phyloP scores from a whole-genome alignment of 2,329 filamentous ascomycete species.

The Graphilbum fragrans region DNA sequence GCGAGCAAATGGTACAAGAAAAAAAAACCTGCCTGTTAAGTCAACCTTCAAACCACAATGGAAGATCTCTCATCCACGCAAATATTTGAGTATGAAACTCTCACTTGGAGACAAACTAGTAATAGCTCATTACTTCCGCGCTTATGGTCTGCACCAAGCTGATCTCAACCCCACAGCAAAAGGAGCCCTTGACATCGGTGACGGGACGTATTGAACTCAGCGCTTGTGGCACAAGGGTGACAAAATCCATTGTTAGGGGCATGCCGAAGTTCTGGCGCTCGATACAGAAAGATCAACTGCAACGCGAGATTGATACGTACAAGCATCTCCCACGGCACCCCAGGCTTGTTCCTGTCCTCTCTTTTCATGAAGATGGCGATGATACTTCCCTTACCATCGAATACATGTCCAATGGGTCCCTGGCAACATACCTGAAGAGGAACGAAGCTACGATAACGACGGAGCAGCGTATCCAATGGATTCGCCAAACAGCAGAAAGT shows the following conservation, averaged over 20 bases:
- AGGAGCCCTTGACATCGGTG: neutral
- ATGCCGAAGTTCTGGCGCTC: neutral
- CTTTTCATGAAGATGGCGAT: neutral
- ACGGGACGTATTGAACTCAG: neutral
- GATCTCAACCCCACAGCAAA: neutral
- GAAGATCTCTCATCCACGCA: neutral
- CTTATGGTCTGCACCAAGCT: neutral
- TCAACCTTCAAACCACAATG: too few relatives aligned
- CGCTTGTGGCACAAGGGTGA: neutral
- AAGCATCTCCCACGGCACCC: neutral
- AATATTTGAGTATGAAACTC: too few relatives aligned
- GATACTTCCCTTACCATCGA: neutral
- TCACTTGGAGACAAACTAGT: too few relatives aligned
- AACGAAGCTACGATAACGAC: neutral
- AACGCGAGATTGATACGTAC: conserved; percentile 1
- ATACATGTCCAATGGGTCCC: neutral
- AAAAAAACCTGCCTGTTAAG: too few relatives aligned
- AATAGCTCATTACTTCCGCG: neutral
- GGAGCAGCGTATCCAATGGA: neutral
- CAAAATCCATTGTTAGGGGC: neutral
- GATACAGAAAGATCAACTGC: neutral
- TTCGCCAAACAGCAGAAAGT: neutral
- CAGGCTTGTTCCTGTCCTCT: neutral
- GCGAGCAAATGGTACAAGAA: too few relatives aligned
- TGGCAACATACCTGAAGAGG: neutral